These are phyloP conservation scores for Schizophyllum commune DNA, from an alignment of 1,284 basidiomycete species.

Conservation along the genomic window DNA sequence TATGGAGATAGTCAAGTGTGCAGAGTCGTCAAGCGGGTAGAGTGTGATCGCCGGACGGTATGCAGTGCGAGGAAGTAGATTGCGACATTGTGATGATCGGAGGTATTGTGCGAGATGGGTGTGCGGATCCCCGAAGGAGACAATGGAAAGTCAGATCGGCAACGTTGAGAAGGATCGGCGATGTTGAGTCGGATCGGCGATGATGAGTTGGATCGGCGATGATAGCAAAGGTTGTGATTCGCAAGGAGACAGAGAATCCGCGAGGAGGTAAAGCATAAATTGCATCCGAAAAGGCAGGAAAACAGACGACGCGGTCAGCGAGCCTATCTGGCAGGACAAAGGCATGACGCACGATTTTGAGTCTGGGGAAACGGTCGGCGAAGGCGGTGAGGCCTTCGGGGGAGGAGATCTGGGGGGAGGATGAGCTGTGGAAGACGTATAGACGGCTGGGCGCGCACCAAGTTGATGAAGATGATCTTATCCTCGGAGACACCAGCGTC, in stretches of 20 bases:
- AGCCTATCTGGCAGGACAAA: neutral
- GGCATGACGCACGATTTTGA: slow-evolving; percentile 65
- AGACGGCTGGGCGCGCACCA: slow-evolving; percentile 44
- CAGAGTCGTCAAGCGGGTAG: too few relatives aligned
- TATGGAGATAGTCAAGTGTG: too few relatives aligned
- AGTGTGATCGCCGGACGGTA: too few relatives aligned
- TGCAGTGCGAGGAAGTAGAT: too few relatives aligned
- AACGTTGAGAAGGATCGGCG: too few relatives aligned
- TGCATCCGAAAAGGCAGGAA: too few relatives aligned
- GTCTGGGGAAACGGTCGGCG: slow-evolving; percentile 69
- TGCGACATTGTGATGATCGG: too few relatives aligned
- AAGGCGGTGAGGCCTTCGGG: slow-evolving; percentile 89
- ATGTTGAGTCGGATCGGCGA: too few relatives aligned
- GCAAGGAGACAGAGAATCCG: neutral
- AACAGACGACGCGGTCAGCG: neutral
- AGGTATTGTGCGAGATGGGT: too few relatives aligned
- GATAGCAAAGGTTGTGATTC: neutral
- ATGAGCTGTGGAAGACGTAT: slow-evolving; percentile 3
- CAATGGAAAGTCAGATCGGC: too few relatives aligned
- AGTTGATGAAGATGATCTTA: slow-evolving; percentile 94
- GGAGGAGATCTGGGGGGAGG: slow-evolving; percentile 64
- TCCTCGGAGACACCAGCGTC: slow-evolving; percentile 86
- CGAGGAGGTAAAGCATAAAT: too few relatives aligned
- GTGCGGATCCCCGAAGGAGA: too few relatives aligned
- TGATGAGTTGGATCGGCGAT: neutral